Conservation (phyloP, 2,329 filamentous ascomycete genomes). For the Nannizziopsis arthrosporioides region DNA sequence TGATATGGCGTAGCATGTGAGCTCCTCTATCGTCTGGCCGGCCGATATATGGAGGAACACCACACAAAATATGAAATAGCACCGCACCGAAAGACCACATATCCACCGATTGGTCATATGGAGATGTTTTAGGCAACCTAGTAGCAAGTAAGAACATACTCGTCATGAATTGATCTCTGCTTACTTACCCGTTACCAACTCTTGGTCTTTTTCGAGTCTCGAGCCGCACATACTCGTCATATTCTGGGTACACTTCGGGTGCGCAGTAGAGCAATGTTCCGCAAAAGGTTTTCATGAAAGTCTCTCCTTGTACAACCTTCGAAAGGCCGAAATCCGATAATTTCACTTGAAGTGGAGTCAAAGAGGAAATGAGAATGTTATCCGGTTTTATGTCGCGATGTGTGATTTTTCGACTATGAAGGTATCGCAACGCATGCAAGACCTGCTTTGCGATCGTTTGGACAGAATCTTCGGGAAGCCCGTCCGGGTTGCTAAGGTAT, state of each 20-base stretch:
- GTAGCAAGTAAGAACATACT: conserved; percentile 19
- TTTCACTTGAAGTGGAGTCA: conserved; percentile 69
- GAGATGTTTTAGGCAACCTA: conserved; percentile 41
- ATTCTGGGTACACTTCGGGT: conserved; percentile 86
- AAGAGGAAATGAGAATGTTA: conserved; percentile 75
- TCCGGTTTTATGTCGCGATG: conserved; percentile 98
- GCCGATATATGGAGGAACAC: conserved; percentile 68
- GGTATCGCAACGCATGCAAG: conserved; percentile 68
- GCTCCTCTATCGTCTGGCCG: conserved; percentile 63
- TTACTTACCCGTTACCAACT: conserved; percentile 35
- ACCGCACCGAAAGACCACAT: conserved; percentile 95
- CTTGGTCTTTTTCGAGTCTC: conserved; percentile 53
- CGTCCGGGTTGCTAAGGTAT: conserved; percentile 50
- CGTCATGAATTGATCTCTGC: not conserved
- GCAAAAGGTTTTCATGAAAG: conserved; percentile 91
- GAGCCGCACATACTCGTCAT: conserved; percentile 51
- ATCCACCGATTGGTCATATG: conserved; percentile 85
- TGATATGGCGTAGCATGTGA: conserved; percentile 68
- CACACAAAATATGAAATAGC: conserved; percentile 73
- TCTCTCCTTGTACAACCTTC: conserved; percentile 84
- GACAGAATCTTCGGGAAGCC: conserved; percentile 56
- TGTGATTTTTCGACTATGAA: conserved; percentile 80
- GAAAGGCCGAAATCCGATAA: conserved; percentile 93
- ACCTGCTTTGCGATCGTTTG: conserved; percentile 58
- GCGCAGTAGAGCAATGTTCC: conserved; percentile 93